Base-by-base conservation (phyloP, 2,329 filamentous ascomycete genomes). In the Calcarisporium arbuscula region DNA sequence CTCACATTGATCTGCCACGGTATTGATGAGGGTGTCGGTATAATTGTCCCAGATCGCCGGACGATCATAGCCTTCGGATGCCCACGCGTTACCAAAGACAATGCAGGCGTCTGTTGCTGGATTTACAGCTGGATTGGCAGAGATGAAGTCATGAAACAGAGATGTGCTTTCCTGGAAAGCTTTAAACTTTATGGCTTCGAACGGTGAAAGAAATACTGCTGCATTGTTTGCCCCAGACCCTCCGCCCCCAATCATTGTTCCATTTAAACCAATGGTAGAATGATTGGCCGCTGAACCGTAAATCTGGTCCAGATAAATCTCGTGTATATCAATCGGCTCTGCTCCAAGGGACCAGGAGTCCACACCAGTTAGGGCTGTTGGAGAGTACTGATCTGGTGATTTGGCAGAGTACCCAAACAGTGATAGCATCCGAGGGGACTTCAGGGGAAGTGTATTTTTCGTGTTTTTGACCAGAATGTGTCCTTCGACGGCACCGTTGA, bases 61-160 rank as follows among this genome's bases (percentile, higher is more conserved):
- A 30, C 77, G 68, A 39, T 85, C 70, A 43, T 71, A 82, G 2
- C 81, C 83, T 57, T 94, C 87, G 2, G 82, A 78, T 1, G 82
- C 76, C 56, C 82, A 85, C 7, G 68, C 72, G 49, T 83, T 83
- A 45, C 76, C 72, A 44, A 82, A 74, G 1, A 82, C 74, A 3
- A 82, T 57, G 43, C 86, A 92, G 6, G 85, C 68, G 47, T 88
- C 71, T 2, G 70, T 66, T 5, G 43, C 56, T 3, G 61, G 51
- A 31, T 70, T 61, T 7, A 81, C 69, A 6, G 56, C 46, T 0
- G 78, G 75, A 2, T 63, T 53, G 2, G 52, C 49, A 2, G 57
- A 66, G 12, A 53, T 52, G 41, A 80, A 73, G 49, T 84, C 79
- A 66, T 72, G 79, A 50, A 71, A 72, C 2, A 82, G 49, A 1